A percentile compares a stretch with the other conserved stretches of the same genome.
Evolutionary conservation across 2,329 filamentous ascomycete genomes (phyloP).

Genomic region (Rosellinia necatrix): DNA sequence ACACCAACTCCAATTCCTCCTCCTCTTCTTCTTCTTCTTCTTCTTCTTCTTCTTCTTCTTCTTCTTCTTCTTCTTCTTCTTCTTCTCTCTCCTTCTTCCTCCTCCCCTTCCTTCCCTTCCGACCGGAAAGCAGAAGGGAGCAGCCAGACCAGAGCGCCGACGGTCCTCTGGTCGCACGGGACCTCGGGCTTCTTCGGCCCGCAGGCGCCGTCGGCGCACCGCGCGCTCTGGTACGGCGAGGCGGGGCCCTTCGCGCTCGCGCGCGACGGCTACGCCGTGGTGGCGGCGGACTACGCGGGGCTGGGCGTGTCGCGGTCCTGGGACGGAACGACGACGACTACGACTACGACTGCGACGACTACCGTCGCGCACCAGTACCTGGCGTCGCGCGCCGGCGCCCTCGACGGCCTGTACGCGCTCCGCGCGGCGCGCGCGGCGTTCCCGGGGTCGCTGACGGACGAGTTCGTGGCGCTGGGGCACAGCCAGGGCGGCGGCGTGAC

Average conservation of each 20-base stretch:
- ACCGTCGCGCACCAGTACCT: conserved; percentile 49
- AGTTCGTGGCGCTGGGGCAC: conserved; percentile 43
- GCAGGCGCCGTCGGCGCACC: conserved; percentile 47
- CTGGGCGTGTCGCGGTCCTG: conserved; percentile 45
- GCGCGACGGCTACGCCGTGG: conserved; percentile 49
- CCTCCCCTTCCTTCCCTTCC: too few species aligned
- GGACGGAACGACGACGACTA: too few species aligned
- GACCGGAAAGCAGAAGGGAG: too few species aligned
- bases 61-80: too few species aligned
- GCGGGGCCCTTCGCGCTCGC: conserved; percentile 47
- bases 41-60: too few species aligned
- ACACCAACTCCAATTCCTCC: not conserved
- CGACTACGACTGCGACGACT: too few species aligned
- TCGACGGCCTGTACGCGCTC: conserved; percentile 50
- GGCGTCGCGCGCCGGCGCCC: conserved; percentile 44
- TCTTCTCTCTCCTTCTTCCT: too few species aligned
- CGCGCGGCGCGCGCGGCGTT: conserved; percentile 49
- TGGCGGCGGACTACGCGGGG: conserved; percentile 51
- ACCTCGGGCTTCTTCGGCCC: conserved; percentile 48
- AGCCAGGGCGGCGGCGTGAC: conserved; percentile 41
- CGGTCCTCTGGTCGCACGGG: conserved; percentile 51
- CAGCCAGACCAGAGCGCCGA: not conserved
- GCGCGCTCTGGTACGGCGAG: conserved; percentile 48
- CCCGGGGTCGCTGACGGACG: conserved; percentile 37
- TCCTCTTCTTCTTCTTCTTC: too few species aligned